Conservation (phyloP, 768 basidiomycete species). For the Psilocybe azurescens region DNA sequence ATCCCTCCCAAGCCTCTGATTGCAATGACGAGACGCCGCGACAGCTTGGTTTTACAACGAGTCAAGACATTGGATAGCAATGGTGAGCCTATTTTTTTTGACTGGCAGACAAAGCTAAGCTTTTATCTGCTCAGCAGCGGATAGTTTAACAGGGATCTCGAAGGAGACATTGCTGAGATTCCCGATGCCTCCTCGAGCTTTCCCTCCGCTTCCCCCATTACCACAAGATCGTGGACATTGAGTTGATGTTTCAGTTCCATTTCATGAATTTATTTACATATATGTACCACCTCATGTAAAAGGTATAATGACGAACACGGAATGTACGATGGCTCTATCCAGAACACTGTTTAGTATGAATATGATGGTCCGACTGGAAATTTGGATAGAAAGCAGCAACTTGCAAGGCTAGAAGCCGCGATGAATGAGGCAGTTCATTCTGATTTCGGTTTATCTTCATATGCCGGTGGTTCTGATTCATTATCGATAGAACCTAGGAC, state of each 20-base stretch:
- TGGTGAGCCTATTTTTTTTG: constrained; percentile 16
- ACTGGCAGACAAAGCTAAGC: neutral
- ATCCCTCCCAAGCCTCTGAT: constrained; percentile 12
- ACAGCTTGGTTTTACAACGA: constrained; percentile 43
- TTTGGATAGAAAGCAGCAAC: too few species aligned
- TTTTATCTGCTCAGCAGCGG: neutral
- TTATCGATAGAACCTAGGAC: constrained; percentile 25
- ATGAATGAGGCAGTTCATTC: neutral
- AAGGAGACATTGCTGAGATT: constrained; percentile 41
- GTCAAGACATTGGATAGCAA: constrained; percentile 35
- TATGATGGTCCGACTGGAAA: too few species aligned
- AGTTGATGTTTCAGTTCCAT: neutral
- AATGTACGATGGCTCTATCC: neutral
- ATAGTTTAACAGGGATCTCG: constrained; percentile 13
- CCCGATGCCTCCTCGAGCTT: constrained; percentile 41
- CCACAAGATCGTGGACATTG: constrained; percentile 19
- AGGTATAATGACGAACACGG: neutral
- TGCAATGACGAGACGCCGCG: constrained; percentile 26
- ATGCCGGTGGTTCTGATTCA: constrained; percentile 20
- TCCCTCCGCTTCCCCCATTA: constrained; percentile 31
- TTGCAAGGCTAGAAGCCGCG: neutral
- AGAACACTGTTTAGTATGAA: neutral
- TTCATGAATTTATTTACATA: constrained; percentile 9
- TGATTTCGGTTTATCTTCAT: constrained; percentile 12
- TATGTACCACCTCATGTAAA: constrained; percentile 1